Evolutionary conservation across 208 protist species (phyloP).

Genomic region (Leishmania turanica): DNA sequence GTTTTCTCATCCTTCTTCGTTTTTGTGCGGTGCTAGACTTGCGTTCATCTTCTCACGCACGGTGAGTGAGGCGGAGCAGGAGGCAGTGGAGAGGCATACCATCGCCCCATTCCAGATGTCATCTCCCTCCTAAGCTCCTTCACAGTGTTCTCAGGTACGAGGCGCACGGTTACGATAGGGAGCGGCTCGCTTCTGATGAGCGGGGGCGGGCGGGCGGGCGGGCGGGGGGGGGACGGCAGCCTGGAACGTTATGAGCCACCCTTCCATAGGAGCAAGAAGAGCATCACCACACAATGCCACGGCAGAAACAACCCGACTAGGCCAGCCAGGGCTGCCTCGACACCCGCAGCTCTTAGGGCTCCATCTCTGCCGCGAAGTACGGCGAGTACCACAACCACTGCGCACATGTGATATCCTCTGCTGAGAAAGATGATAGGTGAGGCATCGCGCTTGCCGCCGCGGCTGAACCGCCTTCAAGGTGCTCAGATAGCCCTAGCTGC

Average conservation of each 20-base stretch:
- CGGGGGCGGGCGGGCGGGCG: not conserved
- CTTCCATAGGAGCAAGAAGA: not conserved
- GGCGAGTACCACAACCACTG: slow-evolving; percentile 64
- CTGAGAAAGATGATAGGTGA: slow-evolving; percentile 2
- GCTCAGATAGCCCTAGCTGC: slow-evolving; percentile 23
- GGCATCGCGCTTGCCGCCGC: not conserved
- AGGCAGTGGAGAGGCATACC: not conserved
- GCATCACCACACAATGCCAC: not conserved
- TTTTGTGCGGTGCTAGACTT: not conserved
- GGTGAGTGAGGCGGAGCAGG: not conserved
- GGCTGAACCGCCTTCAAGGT: not conserved
- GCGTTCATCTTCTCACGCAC: not conserved
- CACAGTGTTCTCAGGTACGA: not conserved
- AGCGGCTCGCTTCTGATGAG: not conserved
- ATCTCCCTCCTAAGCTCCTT: not conserved
- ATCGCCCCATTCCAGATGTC: not conserved
- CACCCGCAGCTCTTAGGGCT: not conserved
- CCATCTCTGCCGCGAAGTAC: slow-evolving; percentile 48
- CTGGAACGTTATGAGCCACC: not conserved
- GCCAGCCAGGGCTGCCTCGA: not conserved
- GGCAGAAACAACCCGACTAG: not conserved
- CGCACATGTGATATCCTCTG: slow-evolving; percentile 30
- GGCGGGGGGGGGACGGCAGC: not conserved
- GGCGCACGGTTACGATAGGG: not conserved
- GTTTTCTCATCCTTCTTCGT: not conserved